These are phyloP conservation scores for Sporothrix luriei DNA, from an alignment of 2,329 filamentous ascomycete genomes.

Conservation along the genomic window DNA sequence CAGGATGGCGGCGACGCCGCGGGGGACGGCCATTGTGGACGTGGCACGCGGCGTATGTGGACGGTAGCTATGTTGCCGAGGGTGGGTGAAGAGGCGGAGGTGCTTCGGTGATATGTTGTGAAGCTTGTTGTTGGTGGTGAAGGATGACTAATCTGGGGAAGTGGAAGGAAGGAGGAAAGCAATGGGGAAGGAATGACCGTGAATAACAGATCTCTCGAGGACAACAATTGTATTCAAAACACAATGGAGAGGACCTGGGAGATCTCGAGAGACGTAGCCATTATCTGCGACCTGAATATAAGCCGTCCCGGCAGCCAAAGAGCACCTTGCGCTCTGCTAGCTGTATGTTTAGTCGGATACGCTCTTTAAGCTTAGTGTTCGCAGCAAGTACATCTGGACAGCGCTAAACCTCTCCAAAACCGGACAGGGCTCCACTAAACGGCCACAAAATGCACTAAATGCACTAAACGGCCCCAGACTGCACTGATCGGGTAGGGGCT, in stretches of 20 bases:
- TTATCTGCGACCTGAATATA: not conserved
- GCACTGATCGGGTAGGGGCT: conserved; percentile 26
- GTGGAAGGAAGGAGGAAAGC: not conserved
- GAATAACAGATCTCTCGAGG: not conserved
- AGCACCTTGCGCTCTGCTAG: not conserved
- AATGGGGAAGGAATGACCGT: not conserved
- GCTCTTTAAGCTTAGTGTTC: not conserved
- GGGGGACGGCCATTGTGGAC: conserved; percentile 54
- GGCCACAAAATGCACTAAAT: too few species aligned
- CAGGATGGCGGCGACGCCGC: conserved; percentile 74
- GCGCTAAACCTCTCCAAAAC: not conserved
- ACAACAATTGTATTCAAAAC: not conserved
- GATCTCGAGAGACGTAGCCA: not conserved
- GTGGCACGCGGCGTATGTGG: not conserved
- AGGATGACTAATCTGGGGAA: not conserved
- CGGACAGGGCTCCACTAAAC: too few species aligned
- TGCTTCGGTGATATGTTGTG: not conserved
- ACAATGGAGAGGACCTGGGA: not conserved
- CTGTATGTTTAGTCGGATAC: not conserved
- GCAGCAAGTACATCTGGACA: not conserved
- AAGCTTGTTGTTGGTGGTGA: not conserved
- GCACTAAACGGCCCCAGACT: not conserved
- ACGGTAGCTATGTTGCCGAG: not conserved
- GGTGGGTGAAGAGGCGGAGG: not conserved
- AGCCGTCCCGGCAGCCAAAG: not conserved